Evolutionary conservation across 306 rosid species (phyloP).

Genomic region (Benincasa hispida): DNA sequence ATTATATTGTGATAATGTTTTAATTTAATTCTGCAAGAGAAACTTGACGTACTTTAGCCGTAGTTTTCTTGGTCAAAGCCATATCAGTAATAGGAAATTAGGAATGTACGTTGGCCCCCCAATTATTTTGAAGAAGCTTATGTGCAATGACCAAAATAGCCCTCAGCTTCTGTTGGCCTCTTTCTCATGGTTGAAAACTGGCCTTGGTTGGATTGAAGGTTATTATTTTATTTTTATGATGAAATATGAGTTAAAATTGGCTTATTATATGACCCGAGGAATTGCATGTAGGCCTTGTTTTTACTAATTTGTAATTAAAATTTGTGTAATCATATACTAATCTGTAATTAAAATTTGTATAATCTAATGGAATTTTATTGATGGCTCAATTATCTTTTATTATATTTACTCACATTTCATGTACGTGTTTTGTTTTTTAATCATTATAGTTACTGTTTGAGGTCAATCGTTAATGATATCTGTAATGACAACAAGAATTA

Average conservation of each 20-base stretch:
- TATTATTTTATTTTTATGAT: neutral
- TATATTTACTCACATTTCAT: too few relatives aligned
- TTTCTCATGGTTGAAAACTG: neutral
- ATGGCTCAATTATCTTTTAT: too few relatives aligned
- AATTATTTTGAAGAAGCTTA: neutral
- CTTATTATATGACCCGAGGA: too few relatives aligned
- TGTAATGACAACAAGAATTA: too few relatives aligned
- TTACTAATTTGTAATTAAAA: too few relatives aligned
- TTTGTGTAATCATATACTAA: too few relatives aligned
- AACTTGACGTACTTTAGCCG: neutral
- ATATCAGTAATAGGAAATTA: neutral
- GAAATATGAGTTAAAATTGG: neutral
- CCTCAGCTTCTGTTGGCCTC: neutral
- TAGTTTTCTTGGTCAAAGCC: neutral
- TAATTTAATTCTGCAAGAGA: conserved; percentile 10
- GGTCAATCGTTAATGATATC: too few relatives aligned
- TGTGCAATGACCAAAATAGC: neutral
- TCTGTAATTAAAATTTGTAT: too few relatives aligned
- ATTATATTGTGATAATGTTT: neutral
- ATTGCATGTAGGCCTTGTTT: too few relatives aligned
- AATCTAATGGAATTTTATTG: too few relatives aligned
- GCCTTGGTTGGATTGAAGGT: neutral
- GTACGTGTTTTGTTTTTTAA: too few relatives aligned
- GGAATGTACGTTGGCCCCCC: neutral
- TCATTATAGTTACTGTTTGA: too few relatives aligned